Evolutionary conservation across 108 stramenopile genomes (phyloP), one percentile per base, ranked within the genome.

Genomic region (Cyclotella atomus): DNA sequence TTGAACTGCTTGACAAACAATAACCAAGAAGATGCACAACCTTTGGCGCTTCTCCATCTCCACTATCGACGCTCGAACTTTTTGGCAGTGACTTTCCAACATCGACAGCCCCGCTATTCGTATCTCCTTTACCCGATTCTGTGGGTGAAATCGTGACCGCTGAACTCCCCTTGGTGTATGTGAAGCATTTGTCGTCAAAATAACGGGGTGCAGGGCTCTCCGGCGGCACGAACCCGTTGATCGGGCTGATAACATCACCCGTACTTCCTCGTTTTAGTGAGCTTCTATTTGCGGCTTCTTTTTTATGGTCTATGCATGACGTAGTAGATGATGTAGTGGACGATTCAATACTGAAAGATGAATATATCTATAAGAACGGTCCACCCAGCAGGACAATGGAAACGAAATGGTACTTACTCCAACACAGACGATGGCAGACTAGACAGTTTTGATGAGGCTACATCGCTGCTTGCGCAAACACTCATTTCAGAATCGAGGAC

Each of bases 401-500:
- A n/a, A n/a, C n/a, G n/a, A n/a, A n/a, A n/a, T n/a, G n/a, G n/a
- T n/a, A 32, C 56, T 57, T 57, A 57, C 56, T 57, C 29, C n/a
- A n/a, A n/a, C n/a, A n/a, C n/a, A n/a, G n/a, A n/a, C n/a, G n/a
- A n/a, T n/a, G n/a, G n/a, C n/a, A n/a, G n/a, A n/a, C n/a, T n/a
- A n/a, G n/a, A n/a, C n/a, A n/a, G n/a, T n/a, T n/a, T n/a, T 10
- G 30, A 57, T 1, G 28, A 32, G 0, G 28, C 1, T 30, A 10
- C 29, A 32, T 57, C 56, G 20, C 52, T 52, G 24, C 56, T 57
- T 30, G 56, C 29, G n/a, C 56, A 57, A 16, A 57, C 56, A 57
- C 56, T 32, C 7, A 7, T 29, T 30, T 57, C 56, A 0, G 56
- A 57, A 12, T 57, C 56, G 16, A 49, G n/a, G 10, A 30, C 56